Percentiles rank a stretch among this genome's conserved stretches.
Evolutionary conservation across 2,329 filamentous ascomycete species (phyloP).

Genomic region (Cadophora malorum): DNA sequence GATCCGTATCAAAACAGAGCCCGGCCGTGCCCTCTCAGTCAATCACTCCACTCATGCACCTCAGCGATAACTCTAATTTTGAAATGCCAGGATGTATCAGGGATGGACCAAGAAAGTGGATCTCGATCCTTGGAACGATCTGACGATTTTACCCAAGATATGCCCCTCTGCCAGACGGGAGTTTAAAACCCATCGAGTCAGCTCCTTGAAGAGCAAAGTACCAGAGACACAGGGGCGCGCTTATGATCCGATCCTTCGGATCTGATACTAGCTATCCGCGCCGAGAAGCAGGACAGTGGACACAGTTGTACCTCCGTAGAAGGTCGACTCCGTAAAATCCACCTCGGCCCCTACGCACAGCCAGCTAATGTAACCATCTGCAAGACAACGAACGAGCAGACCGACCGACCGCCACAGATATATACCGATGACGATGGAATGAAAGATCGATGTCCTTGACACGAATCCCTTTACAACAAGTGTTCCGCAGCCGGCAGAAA

Average conservation of each 20-base stretch:
- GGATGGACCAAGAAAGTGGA: not conserved
- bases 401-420: constrained; percentile 1
- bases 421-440: constrained; percentile 18
- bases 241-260: constrained; percentile 7
- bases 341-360: constrained; percentile 13
- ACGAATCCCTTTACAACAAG: constrained; percentile 25
- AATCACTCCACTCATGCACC: constrained; percentile 2
- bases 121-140: constrained; percentile 13
- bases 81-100: not conserved
- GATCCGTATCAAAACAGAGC: not conserved
- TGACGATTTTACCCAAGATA: not conserved
- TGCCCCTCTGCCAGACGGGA: not conserved
- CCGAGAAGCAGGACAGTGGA: constrained; percentile 7
- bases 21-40: constrained; percentile 6
- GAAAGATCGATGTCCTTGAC: constrained; percentile 21
- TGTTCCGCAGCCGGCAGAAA: constrained; percentile 22
- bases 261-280: constrained; percentile 9
- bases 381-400: constrained; percentile 3
- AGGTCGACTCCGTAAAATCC: constrained; percentile 12
- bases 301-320: constrained; percentile 3
- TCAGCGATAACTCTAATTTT: constrained; percentile 6
- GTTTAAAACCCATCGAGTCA: not conserved
- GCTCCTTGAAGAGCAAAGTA: constrained; percentile 1
- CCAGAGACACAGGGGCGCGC: constrained; percentile 12
- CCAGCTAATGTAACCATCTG: constrained; percentile 7